Evolutionary conservation across 1,284 basidiomycete genomes (phyloP), one percentile per base, ranked within the genome.

Genomic region (Ganoderma sinense): DNA sequence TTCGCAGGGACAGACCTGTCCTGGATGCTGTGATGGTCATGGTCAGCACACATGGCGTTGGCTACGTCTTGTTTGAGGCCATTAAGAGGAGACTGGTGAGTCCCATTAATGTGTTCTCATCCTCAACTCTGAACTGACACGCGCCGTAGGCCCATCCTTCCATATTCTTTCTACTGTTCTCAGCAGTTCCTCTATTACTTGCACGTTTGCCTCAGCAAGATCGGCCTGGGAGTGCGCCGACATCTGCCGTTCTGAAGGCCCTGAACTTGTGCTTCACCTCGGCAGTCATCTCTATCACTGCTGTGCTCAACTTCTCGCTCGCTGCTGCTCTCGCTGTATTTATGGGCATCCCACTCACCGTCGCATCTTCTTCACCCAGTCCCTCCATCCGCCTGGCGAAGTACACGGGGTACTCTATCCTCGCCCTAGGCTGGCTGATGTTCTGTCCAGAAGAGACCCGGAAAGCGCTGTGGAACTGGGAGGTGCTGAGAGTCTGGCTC

Each of bases 281-380:
- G 18, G 91, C 94, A 6, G 84, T 96, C 68, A 90, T 97, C 74
- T 95, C 95, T 31, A 89, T 94, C 60, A 91, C 90, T 23, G 92
- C 94, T 5, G 91, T 97, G 70, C 89, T 97, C 77, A 98, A 97
- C 80, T 97, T 96, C 81, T 95, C 94, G 4, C 89, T 97, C 23
- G 92, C 95, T 0, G 89, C 91, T 39, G 80, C 86, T 10, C 85
- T 96, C 10, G 90, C 92, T 0, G 79, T 90, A 45, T 74, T 88
- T 13, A 85, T 93, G 16, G 90, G 89, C 39, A 71, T 91, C 66
- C 90, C 91, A 36, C 84, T 92, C 68, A 84, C 88, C 58, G 72
- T 89, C 41, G 82, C 87, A 39, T 83, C 68, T 2, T 79, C 80
- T 0, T 77, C 81, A 4, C 63, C 72, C 2, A 73, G 74, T 65